Percentiles rank a stretch among this genome's conserved stretches.
Evolutionary conservation across 176 grass and related monocot species (phyloP).

Genomic region (Oryza meyeriana): DNA sequence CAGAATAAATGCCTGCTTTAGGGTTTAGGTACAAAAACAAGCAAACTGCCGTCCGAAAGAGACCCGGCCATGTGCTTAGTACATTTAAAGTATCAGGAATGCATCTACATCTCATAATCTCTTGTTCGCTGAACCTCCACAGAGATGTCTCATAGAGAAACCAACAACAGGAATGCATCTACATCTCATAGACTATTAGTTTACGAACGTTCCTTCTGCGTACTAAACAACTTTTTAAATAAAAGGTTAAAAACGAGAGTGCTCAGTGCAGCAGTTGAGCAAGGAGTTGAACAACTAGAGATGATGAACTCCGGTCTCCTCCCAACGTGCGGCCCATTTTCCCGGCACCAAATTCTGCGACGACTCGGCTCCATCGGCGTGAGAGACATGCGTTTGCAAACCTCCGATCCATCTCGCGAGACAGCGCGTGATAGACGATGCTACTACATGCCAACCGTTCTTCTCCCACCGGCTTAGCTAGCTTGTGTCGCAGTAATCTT

Average conservation of each 20-base stretch:
- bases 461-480: not conserved
- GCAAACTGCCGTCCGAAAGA: conserved; percentile 17
- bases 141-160: not conserved
- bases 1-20: conserved; percentile 14
- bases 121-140: not conserved
- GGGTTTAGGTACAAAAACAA: conserved; percentile 11
- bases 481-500: not conserved
- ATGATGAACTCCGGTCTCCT: not conserved
- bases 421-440: not conserved
- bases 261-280: conserved; percentile 11
- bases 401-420: conserved; percentile 15
- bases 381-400: not conserved
- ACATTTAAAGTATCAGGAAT: conserved; percentile 8
- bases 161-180: not conserved
- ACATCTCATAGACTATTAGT: not conserved
- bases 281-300: not conserved
- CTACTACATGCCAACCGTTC: not conserved
- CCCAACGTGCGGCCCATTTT: conserved; percentile 38
- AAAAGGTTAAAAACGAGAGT: not conserved
- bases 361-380: conserved; percentile 22
- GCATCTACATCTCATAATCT: no score
- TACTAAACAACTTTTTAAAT: conserved; percentile 4
- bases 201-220: not conserved
- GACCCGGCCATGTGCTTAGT: conserved; percentile 31
- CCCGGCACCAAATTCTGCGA: conserved; percentile 24